Percentiles rank a stretch among this genome's conserved stretches.
phyloP scores from a whole-genome alignment of 2,329 filamentous ascomycete species.

The Clarireedia monteithiana region DNA sequence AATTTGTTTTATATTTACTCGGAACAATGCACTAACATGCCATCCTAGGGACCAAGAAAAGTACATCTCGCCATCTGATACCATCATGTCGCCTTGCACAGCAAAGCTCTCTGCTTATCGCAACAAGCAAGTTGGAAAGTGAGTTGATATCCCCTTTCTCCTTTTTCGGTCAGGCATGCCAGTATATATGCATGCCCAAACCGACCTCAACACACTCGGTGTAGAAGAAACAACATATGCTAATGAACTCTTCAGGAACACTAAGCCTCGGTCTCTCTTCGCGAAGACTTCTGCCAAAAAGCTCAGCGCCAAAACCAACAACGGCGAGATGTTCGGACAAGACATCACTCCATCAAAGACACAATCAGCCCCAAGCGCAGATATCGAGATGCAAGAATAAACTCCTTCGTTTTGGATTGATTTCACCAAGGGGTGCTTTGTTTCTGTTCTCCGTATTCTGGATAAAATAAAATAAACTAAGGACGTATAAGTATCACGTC shows the following conservation, averaged over 20 bases:
- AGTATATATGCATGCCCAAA: neutral
- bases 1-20: neutral
- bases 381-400: neutral
- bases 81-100: conserved; percentile 80
- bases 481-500: conserved; percentile 8
- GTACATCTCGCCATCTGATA: conserved; percentile 80
- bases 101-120: conserved; percentile 76
- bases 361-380: too few relatives aligned
- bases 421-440: neutral
- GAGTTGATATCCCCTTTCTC: conserved; percentile 34
- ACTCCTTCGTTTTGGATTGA: neutral
- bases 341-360: conserved; percentile 2
- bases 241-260: conserved; percentile 35
- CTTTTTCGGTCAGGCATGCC: neutral
- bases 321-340: conserved; percentile 20
- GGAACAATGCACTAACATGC: too few relatives aligned
- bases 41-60: conserved; percentile 23
- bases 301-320: conserved; percentile 29
- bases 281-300: conserved; percentile 59
- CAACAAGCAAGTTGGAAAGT: conserved; percentile 71
- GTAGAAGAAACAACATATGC: conserved; percentile 4
- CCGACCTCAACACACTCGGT: neutral
- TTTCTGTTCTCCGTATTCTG: neutral
- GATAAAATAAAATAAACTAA: neutral
- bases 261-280: conserved; percentile 62